Evolutionary conservation across 2,329 filamentous ascomycete species (phyloP).

Genomic region (Cladophialophora bantiana): DNA sequence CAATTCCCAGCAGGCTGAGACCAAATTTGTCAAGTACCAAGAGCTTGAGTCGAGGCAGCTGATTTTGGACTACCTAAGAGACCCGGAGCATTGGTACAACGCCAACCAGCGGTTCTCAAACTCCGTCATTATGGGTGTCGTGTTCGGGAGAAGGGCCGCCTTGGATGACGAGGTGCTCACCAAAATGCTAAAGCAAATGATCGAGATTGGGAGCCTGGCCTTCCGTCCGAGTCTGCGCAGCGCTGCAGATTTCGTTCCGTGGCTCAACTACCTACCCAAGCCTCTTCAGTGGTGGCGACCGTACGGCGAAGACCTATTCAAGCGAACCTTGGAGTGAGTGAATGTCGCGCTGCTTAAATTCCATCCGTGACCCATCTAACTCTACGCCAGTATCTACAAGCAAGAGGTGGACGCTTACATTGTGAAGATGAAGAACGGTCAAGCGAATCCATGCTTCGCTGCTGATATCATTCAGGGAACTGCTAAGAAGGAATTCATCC

Average conservation of each 20-base stretch:
- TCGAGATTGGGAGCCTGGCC: constrained; percentile 46
- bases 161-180: constrained; percentile 33
- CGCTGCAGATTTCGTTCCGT: constrained; percentile 56
- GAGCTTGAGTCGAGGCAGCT: constrained; percentile 35
- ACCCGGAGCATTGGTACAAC: constrained; percentile 45
- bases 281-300: constrained; percentile 54
- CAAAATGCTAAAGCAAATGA: constrained; percentile 44
- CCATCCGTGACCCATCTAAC: not conserved
- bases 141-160: constrained; percentile 58
- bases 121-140: constrained; percentile 51
- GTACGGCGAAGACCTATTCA: constrained; percentile 48
- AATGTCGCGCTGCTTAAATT: no score
- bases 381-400: constrained; percentile 35
- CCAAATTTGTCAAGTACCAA: constrained; percentile 34
- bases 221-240: constrained; percentile 47
- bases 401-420: constrained; percentile 40
- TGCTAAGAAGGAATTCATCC: constrained; percentile 42
- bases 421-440: constrained; percentile 39
- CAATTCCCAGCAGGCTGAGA: constrained; percentile 36
- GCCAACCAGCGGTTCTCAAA: constrained; percentile 54
- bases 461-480: constrained; percentile 42
- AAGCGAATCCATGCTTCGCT: constrained; percentile 48
- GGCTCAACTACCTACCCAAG: constrained; percentile 54
- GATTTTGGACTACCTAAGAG: constrained; percentile 31
- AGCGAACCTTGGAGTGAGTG: constrained; percentile 40